Evolutionary conservation across 108 stramenopile species (phyloP), one percentile per base, ranked within the genome.

Genomic region (Seminavis robusta): DNA sequence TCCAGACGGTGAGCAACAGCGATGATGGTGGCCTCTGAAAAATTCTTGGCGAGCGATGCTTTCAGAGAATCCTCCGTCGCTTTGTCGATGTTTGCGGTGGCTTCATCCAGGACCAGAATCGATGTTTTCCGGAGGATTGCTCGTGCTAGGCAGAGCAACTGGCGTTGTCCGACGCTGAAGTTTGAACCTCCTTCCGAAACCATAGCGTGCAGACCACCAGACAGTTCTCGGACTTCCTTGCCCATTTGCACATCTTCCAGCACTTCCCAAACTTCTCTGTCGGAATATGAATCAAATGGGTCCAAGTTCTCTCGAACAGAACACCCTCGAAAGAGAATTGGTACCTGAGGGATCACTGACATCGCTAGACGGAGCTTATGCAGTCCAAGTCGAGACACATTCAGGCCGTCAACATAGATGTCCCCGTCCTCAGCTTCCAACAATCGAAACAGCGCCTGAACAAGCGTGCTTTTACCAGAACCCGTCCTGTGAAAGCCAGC

Each of bases 1-100:
- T 94, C 74, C 38, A 95, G 65, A 4, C 94, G 67, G 61, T 96
- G 95, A 8, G 95, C 95, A 21, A 96, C 87, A 7, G 88, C 63
- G 21, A 96, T 50, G 3, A 94, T 76, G 1, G 93, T 94, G n/a
- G 80, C 74, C 19, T 63, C 64, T n/a, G 33, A 6, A 57, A 94
- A 86, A 13, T 52, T 57, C 32, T 77, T 81, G n/a, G 28, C 45
- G 44, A 85, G 66, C 13, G 77, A 80, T 31, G 66, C 73, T 73
- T 90, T 84, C 4, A 94, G 55, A 23, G 79, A 43, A 42, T 68
- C 65, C 49, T 90, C 92, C 8, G 88, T 94, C 11, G 56, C 69
- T 16, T 47, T 54, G 53, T 94, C 92, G 9, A 94, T 73, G 38
- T 83, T 86, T 16, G 88, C 86, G 1, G 84, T 90, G 28, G 88